These are phyloP conservation scores for Hura crepitans DNA, from an alignment of 441 rosid species.

Conservation along the genomic window DNA sequence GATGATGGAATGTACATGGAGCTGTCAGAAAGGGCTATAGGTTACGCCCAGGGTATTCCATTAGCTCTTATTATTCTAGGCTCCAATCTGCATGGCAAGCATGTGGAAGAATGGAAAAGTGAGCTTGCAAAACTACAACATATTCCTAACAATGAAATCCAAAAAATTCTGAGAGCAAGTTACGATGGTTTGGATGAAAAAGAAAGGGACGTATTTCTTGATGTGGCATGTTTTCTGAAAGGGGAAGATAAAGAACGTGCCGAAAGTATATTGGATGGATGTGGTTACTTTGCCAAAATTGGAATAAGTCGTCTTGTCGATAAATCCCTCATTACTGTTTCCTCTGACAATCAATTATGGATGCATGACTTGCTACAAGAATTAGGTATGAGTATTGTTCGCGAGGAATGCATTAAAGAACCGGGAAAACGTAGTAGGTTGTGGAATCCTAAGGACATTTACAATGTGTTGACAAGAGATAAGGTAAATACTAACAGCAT, in stretches of 20 bases:
- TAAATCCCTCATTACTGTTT: conserved; percentile 12
- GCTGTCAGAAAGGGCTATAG: background rate
- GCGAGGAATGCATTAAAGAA: conserved; percentile 14
- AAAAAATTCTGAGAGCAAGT: background rate
- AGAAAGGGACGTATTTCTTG: conserved; percentile 19
- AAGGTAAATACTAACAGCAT: too few species aligned
- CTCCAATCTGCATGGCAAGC: background rate
- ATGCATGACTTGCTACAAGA: conserved; percentile 45
- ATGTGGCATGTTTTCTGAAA: conserved; percentile 21
- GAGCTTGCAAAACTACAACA: background rate
- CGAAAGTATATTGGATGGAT: background rate
- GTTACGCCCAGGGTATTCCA: conserved; percentile 17
- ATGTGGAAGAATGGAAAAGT: conserved; percentile 4
- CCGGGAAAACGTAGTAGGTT: conserved; percentile 21
- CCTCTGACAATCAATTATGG: conserved; percentile 1
- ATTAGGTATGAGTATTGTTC: conserved; percentile 39
- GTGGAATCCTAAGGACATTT: conserved; percentile 19
- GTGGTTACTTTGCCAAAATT: background rate
- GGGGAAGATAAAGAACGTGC: background rate
- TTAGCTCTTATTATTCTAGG: conserved; percentile 25
- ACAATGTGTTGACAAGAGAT: conserved; percentile 6
- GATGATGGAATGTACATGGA: background rate
- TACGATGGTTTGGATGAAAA: conserved; percentile 8
- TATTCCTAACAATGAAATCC: background rate
- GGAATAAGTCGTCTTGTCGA: conserved; percentile 13